Base-by-base conservation (phyloP, 2,329 filamentous ascomycete species). In the Fusarium sarcochroum region DNA sequence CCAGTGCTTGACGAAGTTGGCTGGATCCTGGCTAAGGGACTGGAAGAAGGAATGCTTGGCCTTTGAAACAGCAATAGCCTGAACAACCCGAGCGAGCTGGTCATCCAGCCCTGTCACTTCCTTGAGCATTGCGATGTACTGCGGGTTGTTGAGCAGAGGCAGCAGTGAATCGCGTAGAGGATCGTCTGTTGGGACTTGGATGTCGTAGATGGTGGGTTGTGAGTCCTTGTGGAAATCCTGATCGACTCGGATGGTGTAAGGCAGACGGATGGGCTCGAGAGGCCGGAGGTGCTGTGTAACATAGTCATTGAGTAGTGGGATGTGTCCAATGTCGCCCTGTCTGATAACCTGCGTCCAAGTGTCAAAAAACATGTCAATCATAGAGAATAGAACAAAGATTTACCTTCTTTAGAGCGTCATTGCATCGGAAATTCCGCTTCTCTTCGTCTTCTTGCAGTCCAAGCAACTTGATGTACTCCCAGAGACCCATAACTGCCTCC, bases 181-280 rank as follows among this genome's bases (percentile, higher is more conserved):
- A 76, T 97, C 93, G 72, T 97, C 93, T 17, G 97, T 87, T 2
- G 90, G 86, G 45, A 99, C 92, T 72, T 90, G 90, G 47, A 99
- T 86, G 79, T 98, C 95, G 82, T 98, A 98, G 72, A 98, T 85
- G 7, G 94, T 98, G 1, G 93, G 90, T 51, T 88, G 84, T 6
- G 93, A 91, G 57, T 89, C 82, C 70, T 89, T 89, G 76, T 95
- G 91, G 75, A 94, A 95, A 10, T 90, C 89, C 74, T 93, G 86
- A 78, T 99, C 96, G 40, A 98, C 92, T 61, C 95, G 93, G 76
- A 99, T 96, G 10, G 94, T 99, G 82, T 98, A 99, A 21, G 90
- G 86, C 34, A 99, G 87, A 74, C 91, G 90, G 75, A 98, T 87
- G 0, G 96, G 94, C 7, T 93, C 89, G 2, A 98, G 86, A 4